These are phyloP conservation scores for Gonapodya sp. DNA, from an alignment of 192 early-diverging fungal species.

Conservation along the genomic window DNA sequence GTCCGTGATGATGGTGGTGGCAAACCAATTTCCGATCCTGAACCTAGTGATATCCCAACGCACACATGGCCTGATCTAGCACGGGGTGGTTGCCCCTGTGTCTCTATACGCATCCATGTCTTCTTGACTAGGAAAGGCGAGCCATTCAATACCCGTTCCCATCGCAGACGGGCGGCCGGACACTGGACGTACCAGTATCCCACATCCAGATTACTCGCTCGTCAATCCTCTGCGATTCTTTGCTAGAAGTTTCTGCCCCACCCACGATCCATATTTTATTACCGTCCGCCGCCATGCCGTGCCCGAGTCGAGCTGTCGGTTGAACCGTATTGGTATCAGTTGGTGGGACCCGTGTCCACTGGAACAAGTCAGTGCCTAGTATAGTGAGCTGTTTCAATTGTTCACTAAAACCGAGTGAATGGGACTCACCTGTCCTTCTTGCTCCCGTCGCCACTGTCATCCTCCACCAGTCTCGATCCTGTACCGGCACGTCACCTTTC, in stretches of 20 bases:
- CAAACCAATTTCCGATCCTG: no score
- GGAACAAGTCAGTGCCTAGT: not conserved
- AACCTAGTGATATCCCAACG: not conserved
- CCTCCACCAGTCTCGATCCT: not conserved
- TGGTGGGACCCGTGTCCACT: not conserved
- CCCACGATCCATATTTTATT: not conserved
- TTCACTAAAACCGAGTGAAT: no score
- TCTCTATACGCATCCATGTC: no score
- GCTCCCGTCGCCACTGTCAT: not conserved
- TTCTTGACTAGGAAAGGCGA: no score
- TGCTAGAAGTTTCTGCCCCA: not conserved
- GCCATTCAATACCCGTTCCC: no score
- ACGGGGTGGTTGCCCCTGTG: no score
- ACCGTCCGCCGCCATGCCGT: not conserved
- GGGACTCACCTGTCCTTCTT: no score
- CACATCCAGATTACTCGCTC: not conserved
- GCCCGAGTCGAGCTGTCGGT: not conserved
- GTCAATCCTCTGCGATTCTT: not conserved
- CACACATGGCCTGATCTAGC: not conserved
- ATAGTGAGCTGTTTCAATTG: no score
- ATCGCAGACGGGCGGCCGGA: no score
- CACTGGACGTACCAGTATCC: not conserved
- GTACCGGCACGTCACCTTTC: not conserved
- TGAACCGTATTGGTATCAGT: not conserved
- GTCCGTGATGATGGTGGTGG: not conserved